phyloP scores from a whole-genome alignment of 305 asterid genomes.

The Fraxinus xanthoxyloides region DNA sequence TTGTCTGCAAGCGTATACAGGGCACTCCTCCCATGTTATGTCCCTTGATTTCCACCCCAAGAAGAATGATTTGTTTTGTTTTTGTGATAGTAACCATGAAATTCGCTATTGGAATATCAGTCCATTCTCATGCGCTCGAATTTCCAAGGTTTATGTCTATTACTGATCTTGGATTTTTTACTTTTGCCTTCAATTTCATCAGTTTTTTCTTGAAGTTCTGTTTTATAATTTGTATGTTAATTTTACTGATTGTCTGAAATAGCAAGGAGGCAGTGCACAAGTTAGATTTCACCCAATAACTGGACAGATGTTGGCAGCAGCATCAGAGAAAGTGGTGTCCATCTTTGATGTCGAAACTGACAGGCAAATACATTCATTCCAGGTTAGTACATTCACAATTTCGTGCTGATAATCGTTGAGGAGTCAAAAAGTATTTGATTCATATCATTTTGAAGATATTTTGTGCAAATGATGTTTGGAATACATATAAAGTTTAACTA shows the following conservation, averaged over 20 bases:
- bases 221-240: background rate
- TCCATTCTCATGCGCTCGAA: constrained; percentile 68
- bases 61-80: constrained; percentile 86
- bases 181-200: background rate
- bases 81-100: constrained; percentile 82
- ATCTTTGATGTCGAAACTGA: constrained; percentile 88
- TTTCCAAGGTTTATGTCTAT: constrained; percentile 63
- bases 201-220: background rate
- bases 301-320: constrained; percentile 87
- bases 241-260: constrained; percentile 21
- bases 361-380: constrained; percentile 79
- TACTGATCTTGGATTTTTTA: background rate
- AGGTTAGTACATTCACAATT: constrained; percentile 48
- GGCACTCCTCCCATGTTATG: constrained; percentile 69
- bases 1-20: constrained; percentile 76
- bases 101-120: constrained; percentile 79
- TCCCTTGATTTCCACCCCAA: constrained; percentile 96
- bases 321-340: constrained; percentile 85
- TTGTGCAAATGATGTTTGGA: constrained; percentile 10
- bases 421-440: background rate
- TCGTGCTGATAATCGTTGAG: background rate
- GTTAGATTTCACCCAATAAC: constrained; percentile 85
- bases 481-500: background rate
- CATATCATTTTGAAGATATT: background rate
- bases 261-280: constrained; percentile 96